Percentiles rank a stretch among this genome's conserved stretches.
Conservation (phyloP, 208 protist species). For the Tritrichomonas foetus region DNA sequence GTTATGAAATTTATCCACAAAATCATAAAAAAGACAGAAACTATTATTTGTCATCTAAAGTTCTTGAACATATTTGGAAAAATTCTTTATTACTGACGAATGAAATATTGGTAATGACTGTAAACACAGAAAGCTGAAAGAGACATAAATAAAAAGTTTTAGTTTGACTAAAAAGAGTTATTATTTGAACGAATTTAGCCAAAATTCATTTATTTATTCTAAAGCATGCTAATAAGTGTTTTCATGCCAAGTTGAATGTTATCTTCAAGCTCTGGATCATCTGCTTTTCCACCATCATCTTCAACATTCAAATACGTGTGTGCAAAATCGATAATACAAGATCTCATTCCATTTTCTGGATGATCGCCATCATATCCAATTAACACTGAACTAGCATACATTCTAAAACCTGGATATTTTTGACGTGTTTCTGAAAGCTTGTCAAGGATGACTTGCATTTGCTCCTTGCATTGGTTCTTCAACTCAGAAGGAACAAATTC, state of each 20-base stretch:
- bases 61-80: too few species aligned
- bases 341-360: neutral
- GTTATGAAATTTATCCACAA: too few species aligned
- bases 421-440: neutral
- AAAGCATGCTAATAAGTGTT: neutral
- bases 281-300: neutral
- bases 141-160: too few species aligned
- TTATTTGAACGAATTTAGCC: too few species aligned
- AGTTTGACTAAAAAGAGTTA: too few species aligned
- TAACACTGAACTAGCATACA: slow-evolving; percentile 16
- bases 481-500: neutral
- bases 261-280: neutral
- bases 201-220: too few species aligned
- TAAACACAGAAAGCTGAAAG: too few species aligned
- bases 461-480: too few species aligned
- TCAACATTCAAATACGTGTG: neutral
- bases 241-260: neutral
- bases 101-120: too few species aligned
- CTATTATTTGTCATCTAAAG: too few species aligned
- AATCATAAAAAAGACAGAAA: too few species aligned
- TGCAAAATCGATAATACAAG: neutral
- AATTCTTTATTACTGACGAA: too few species aligned
- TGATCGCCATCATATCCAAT: neutral
- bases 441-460: neutral
- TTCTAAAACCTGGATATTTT: neutral